These are phyloP conservation scores for Neoboletus subvelutipes DNA, from an alignment of 768 basidiomycete genomes.

Conservation along the genomic window DNA sequence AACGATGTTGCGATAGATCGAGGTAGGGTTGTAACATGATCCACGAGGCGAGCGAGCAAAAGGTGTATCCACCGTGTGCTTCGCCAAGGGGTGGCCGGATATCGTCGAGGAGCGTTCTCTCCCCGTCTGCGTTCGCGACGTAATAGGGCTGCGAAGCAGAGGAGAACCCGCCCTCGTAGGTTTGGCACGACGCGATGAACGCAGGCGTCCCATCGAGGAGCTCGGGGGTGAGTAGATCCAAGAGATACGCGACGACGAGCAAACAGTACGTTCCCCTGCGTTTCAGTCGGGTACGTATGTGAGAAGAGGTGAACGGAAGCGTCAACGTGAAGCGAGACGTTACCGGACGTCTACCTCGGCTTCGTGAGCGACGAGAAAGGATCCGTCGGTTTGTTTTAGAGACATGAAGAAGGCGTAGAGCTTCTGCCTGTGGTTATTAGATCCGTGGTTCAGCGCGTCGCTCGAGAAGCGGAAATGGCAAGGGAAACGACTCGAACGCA, in stretches of 20 bases:
- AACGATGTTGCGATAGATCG: background rate
- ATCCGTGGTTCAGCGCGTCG: background rate
- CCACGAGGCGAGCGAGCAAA: slow-evolving; percentile 87
- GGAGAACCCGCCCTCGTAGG: slow-evolving; percentile 95
- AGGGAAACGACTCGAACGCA: slow-evolving; percentile 28
- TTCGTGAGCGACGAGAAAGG: slow-evolving; percentile 83
- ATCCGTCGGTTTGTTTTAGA: slow-evolving; percentile 89
- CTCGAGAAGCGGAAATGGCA: background rate
- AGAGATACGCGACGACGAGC: slow-evolving; percentile 75
- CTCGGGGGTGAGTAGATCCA: slow-evolving; percentile 87
- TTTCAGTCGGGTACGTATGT: background rate
- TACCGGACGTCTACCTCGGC: slow-evolving; percentile 95
- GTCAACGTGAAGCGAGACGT: slow-evolving; percentile 15
- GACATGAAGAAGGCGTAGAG: slow-evolving; percentile 90
- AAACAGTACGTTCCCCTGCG: slow-evolving; percentile 92
- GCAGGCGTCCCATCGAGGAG: slow-evolving; percentile 71
- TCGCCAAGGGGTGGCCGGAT: slow-evolving; percentile 85
- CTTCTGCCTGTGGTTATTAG: slow-evolving; percentile 44
- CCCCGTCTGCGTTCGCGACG: slow-evolving; percentile 23
- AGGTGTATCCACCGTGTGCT: slow-evolving; percentile 97
- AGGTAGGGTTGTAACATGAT: slow-evolving; percentile 67
- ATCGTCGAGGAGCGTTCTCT: slow-evolving; percentile 33
- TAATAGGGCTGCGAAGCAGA: slow-evolving; percentile 74
- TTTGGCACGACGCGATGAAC: slow-evolving; percentile 90
- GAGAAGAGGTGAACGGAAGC: too few relatives aligned